Conservation (phyloP, 1,284 basidiomycete species). For the Filobasidium uniguttulatum region DNA sequence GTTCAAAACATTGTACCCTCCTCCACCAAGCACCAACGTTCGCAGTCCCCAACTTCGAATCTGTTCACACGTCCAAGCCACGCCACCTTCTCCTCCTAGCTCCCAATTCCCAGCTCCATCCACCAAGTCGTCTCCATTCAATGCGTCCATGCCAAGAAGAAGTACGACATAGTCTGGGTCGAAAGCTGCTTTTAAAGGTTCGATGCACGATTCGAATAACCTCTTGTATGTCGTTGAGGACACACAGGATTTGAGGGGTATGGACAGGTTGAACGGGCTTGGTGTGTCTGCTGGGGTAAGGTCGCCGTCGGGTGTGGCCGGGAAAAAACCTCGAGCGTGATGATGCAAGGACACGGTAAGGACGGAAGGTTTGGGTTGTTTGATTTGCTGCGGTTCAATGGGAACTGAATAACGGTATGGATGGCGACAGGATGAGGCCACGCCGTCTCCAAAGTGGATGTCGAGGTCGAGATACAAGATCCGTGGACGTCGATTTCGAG, state of each 20-base stretch:
- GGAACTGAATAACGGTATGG: conserved; percentile 18
- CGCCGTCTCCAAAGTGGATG: conserved; percentile 72
- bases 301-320: conserved; percentile 45
- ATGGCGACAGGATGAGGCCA: conserved; percentile 57
- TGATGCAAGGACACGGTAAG: conserved; percentile 78
- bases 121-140: conserved; percentile 66
- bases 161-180: conserved; percentile 64
- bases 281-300: conserved; percentile 42
- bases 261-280: conserved; percentile 59
- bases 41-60: conserved; percentile 52
- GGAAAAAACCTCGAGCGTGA: conserved; percentile 67
- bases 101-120: conserved; percentile 58
- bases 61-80: conserved; percentile 57
- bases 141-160: conserved; percentile 74
- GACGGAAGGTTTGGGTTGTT: conserved; percentile 41
- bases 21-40: conserved; percentile 37
- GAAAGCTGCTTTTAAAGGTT: conserved; percentile 50
- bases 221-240: conserved; percentile 48
- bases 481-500: conserved; percentile 40
- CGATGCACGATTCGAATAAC: conserved; percentile 49
- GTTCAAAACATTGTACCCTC: conserved; percentile 70
- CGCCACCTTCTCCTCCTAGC: conserved; percentile 48
- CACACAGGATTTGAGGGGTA: conserved; percentile 58
- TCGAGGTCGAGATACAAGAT: conserved; percentile 86
- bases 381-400: background rate